Evolutionary conservation across 345 rosid genomes (phyloP), one percentile per base, ranked within the genome.

Genomic region (Eucalyptus sp.): DNA sequence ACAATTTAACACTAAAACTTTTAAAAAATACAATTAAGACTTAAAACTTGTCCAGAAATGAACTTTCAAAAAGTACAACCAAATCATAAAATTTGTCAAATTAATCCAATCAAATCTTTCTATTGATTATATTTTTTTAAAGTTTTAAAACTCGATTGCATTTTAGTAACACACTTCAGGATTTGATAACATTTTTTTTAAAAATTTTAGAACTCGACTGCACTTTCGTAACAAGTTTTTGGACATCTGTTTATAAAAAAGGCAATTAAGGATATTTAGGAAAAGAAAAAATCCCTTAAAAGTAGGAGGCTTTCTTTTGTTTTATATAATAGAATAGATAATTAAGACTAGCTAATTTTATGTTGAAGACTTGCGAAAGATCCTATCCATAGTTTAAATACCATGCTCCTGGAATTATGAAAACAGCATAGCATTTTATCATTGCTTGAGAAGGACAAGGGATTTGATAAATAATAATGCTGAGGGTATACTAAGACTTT

Each of bases 71-170:
- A 56, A 56, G 62, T 10, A 2, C 1, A 56, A 24, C 6, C 6
- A 56, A 56, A 25, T 56, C 4, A 56, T 24, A 56, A 56, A 56
- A 25, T 25, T 24, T 56, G 13, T 56, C 13, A 56, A 22, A 56
- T 56, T 24, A 0, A 56, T 56, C 62, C 0, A 56, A 56, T 56
- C 2, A 24, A 56, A 22, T 56, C 3, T 25, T 25, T 56, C 3
- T 24, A 2, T 1, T 56, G 3, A 56, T 24, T 24, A 13, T 7
- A 56, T 5, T 56, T 56, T 56, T 56, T 24, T 0, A 56, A 56
- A 56, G 13, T 56, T 56, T 56, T 56, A 56, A 24, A 22, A 56
- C 29, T 24, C 1, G 0, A 56, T 22, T 56, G 6, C 3, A 22
- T 56, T 52, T 52, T 20, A 52, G 1, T 52, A 52, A 52, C 10